Evolutionary conservation across 2,329 filamentous ascomycete genomes (phyloP).

Genomic region (Fusarium paranaense): DNA sequence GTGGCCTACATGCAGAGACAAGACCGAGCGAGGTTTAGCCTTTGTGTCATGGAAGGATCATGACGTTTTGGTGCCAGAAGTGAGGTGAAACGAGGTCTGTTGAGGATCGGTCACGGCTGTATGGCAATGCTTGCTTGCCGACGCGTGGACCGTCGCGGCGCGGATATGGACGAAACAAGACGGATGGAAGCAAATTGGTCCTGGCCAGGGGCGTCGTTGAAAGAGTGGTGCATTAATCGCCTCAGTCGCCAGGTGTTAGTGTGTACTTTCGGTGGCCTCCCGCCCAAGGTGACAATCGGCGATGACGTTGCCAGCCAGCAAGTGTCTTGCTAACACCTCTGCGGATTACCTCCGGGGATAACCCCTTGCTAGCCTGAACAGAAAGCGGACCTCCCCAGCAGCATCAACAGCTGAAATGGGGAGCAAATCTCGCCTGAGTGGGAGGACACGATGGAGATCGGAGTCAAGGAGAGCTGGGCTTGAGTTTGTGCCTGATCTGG

Average conservation of each 20-base stretch:
- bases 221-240: slow-evolving; percentile 15
- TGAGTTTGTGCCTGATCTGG: slow-evolving; percentile 24
- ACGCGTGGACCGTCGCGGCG: slow-evolving; percentile 7
- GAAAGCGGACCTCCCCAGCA: slow-evolving; percentile 34
- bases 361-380: slow-evolving; percentile 38
- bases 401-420: slow-evolving; percentile 33
- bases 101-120: slow-evolving; percentile 10
- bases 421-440: slow-evolving; percentile 43
- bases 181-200: slow-evolving; percentile 38
- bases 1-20: background rate
- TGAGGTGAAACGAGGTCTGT: slow-evolving; percentile 17
- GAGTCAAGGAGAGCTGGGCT: slow-evolving; percentile 10
- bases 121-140: slow-evolving; percentile 11
- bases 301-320: background rate
- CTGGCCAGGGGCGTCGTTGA: slow-evolving; percentile 29
- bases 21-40: slow-evolving; percentile 1
- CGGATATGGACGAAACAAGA: slow-evolving; percentile 33
- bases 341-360: slow-evolving; percentile 18
- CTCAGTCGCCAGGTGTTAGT: slow-evolving; percentile 31
- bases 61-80: slow-evolving; percentile 26
- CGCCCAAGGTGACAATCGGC: background rate
- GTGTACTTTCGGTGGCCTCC: slow-evolving; percentile 18
- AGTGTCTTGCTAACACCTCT: slow-evolving; percentile 26
- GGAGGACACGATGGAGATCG: slow-evolving; percentile 37
- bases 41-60: slow-evolving; percentile 18